Evolutionary conservation across 768 basidiomycete species (phyloP), one percentile per base, ranked within the genome.

Genomic region (Mycena rebaudengoi): DNA sequence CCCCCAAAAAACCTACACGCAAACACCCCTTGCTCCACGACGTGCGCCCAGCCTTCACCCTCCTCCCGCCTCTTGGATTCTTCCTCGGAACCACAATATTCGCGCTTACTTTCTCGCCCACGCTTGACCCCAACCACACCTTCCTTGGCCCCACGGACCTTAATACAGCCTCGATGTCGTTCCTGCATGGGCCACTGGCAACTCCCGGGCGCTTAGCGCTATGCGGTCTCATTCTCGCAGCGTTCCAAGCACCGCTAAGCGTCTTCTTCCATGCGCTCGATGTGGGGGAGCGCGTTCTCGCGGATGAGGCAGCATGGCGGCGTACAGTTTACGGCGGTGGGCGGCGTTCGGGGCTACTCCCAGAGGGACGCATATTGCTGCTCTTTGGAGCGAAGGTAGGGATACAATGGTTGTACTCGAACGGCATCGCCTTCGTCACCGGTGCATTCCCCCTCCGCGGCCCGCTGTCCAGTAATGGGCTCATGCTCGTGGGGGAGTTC

Each of bases 391-490:
- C 25, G 25, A 53, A 53, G 28, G 39, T 53, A 18, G 37, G 37
- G 2, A 53, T 29, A 4, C 52, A 53, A 25, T 53, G 28, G 23
- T 37, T 53, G 37, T 53, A 53, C n/a, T 53, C 39, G 35, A 53
- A 53, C 52, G 52, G 52, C 35, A 53, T 53, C n/a, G 21, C 52
- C 4, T 53, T 53, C 23, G 28, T 53, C 37, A 39, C 41, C 14
- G 52, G 52, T 6, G 52, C 52, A 39, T 53, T 53, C 25, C 52
- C 52, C n/a, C 4, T 53, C 8, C 52, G 52, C 8, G 52, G 52
- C 6, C 52, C 52, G 7, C 52, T 53, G 25, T 53, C 52, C 21
- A 35, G 37, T n/a, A 11, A 54, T 10, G 10, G 49, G 35, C 32
- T 21, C 18, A n/a, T n/a, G n/a, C n/a, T n/a, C n/a, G n/a, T n/a